These are phyloP conservation scores for Halteria grandinella DNA, from an alignment of 73 alveolate genomes.

Conservation along the genomic window DNA sequence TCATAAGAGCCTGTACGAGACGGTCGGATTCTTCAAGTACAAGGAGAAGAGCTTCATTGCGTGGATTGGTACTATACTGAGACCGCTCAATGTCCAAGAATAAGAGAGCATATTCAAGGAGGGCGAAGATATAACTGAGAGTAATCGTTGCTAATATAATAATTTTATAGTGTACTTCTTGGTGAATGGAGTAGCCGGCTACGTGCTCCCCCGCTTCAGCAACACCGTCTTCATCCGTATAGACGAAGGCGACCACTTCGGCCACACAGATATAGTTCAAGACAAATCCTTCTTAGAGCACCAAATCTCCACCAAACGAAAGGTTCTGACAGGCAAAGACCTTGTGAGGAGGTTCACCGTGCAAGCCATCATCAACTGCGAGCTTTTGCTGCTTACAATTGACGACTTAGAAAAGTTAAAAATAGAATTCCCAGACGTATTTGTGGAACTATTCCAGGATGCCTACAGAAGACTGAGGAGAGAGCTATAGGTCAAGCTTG, in stretches of 20 bases:
- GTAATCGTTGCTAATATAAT: no score
- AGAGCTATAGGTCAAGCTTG: slow-evolving; percentile 6
- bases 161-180: neutral
- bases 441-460: slow-evolving; percentile 10
- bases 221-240: neutral
- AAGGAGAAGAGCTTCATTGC: slow-evolving; percentile 40
- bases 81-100: neutral
- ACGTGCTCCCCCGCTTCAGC: neutral
- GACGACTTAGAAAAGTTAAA: slow-evolving; percentile 30
- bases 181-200: neutral
- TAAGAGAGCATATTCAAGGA: neutral
- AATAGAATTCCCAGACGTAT: slow-evolving; percentile 23
- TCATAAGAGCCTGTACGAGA: neutral
- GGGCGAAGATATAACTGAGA: neutral
- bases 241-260: slow-evolving; percentile 1
- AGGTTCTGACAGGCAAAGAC: neutral
- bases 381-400: neutral
- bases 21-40: slow-evolving; percentile 18
- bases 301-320: neutral
- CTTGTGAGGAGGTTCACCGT: slow-evolving; percentile 49
- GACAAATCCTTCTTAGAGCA: no score
- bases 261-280: neutral
- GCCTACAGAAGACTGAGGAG: slow-evolving; percentile 7
- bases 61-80: slow-evolving; percentile 54
- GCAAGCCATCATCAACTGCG: slow-evolving; percentile 37